Evolutionary conservation across 1,284 basidiomycete species (phyloP), one percentile per base, ranked within the genome.

Genomic region (Malassezia furfur): DNA sequence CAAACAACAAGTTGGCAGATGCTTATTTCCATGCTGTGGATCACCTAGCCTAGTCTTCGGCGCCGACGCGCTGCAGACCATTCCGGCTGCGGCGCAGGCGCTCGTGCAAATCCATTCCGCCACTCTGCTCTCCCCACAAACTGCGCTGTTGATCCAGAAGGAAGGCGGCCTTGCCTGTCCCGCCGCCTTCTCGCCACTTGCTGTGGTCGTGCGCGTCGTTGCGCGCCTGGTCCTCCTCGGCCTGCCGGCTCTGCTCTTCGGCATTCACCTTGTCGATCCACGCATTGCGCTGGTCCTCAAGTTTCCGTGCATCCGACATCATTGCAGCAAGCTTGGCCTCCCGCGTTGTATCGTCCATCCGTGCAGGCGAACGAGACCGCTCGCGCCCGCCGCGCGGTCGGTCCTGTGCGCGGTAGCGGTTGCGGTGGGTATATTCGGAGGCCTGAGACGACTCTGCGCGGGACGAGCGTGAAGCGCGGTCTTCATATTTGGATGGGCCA

Each of bases 291-390:
- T 87, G 83, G 7, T 39, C 69, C 36, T 80, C 79, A 78, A 90
- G 79, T 15, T 77, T 72, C 25, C 78, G 75, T 1, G 91, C 91
- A 61, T 85, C 82, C 1, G 80, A 75, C 25, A 84, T 78, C 91
- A 96, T 94, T 10, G 87, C 86, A 0, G 87, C 89, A 17, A 96
- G 79, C 31, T 85, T 84, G 21, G 87, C 86, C 2, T 84, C 84
- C 31, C 89, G 85, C 51, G 85, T 83, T 1, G 82, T 80, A 43
- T 79, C 78, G 1, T 75, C 65, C 25, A 28, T 28, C 48, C 52
- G 37, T 17, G 36, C 11, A n/a, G 38, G 39, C 25, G 52, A 48
- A 12, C 46, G 48, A 9, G 57, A 43, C 1, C 47, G 54, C 31
- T 75, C 15, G n/a, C 36, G 36, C 32, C 11, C 6, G 4, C 3